phyloP scores from a whole-genome alignment of 2,329 filamentous ascomycete species.

The Botrytis cinerea region DNA sequence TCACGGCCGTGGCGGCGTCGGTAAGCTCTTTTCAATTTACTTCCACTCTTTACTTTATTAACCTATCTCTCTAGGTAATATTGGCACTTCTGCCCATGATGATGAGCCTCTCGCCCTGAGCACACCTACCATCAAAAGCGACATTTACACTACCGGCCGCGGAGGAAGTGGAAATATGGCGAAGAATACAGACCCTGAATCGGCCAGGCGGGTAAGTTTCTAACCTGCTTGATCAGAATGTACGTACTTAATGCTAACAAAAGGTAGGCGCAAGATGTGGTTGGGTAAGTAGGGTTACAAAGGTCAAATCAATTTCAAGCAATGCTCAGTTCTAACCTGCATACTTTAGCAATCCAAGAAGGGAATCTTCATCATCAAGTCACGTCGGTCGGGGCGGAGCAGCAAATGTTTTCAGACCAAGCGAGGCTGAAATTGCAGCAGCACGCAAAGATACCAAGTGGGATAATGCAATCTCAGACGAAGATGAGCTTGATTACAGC shows the following conservation, averaged over 20 bases:
- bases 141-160: constrained; percentile 86
- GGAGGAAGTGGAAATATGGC: constrained; percentile 87
- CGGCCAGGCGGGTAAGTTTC: constrained; percentile 61
- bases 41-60: constrained; percentile 17
- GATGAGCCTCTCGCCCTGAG: constrained; percentile 65
- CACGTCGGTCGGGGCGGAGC: constrained; percentile 75
- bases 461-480: constrained; percentile 37
- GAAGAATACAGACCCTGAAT: constrained; percentile 65
- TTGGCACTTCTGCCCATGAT: constrained; percentile 54
- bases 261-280: constrained; percentile 71
- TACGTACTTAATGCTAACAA: neutral
- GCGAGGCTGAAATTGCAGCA: constrained; percentile 39
- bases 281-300: constrained; percentile 52
- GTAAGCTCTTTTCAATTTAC: constrained; percentile 42
- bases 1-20: constrained; percentile 77
- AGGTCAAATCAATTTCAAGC: neutral
- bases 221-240: neutral
- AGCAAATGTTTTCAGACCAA: constrained; percentile 65
- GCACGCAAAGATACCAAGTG: constrained; percentile 38
- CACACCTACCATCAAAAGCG: constrained; percentile 79
- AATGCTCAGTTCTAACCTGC: constrained; percentile 1
- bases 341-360: constrained; percentile 44
- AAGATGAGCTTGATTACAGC: constrained; percentile 27
- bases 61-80: constrained; percentile 55
- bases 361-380: constrained; percentile 58